These are phyloP conservation scores for Paulownia fortunei DNA, from an alignment of 257 asterid species.

Conservation along the genomic window DNA sequence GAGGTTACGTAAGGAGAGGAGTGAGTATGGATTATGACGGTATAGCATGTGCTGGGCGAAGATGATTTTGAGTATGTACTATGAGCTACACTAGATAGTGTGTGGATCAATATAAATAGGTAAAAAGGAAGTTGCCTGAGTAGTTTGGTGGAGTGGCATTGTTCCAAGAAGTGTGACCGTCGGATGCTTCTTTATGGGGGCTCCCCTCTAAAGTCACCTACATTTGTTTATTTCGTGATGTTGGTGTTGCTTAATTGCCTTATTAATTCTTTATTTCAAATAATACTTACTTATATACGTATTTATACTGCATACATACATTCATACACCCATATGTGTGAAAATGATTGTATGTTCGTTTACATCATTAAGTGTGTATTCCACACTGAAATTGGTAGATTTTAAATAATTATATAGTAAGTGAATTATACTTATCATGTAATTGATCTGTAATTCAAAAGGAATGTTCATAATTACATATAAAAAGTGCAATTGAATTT, in stretches of 20 bases:
- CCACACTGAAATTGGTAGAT: too few species aligned
- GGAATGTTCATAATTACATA: too few species aligned
- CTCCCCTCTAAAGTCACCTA: conserved; percentile 15
- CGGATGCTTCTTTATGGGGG: conserved; percentile 24
- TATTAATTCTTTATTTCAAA: neutral
- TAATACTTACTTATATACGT: too few species aligned
- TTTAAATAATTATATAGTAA: too few species aligned
- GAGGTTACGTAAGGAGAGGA: conserved; percentile 37
- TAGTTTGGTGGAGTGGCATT: neutral
- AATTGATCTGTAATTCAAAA: too few species aligned
- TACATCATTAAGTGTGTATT: too few species aligned
- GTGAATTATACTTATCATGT: too few species aligned
- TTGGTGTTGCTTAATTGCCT: neutral
- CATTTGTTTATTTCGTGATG: neutral
- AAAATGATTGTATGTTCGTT: too few species aligned
- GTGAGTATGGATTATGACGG: conserved; percentile 25
- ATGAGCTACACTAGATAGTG: neutral
- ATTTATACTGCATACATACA: too few species aligned
- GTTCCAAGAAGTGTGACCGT: neutral
- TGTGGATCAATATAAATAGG: conserved; percentile 19
- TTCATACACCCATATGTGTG: too few species aligned
- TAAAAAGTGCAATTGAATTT: too few species aligned
- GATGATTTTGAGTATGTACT: neutral
- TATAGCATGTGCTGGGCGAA: conserved; percentile 17
- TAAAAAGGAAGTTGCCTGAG: neutral